These are phyloP conservation scores for Podospora pseudopauciseta DNA, from an alignment of 495 filamentous ascomycete genomes.

Conservation along the genomic window DNA sequence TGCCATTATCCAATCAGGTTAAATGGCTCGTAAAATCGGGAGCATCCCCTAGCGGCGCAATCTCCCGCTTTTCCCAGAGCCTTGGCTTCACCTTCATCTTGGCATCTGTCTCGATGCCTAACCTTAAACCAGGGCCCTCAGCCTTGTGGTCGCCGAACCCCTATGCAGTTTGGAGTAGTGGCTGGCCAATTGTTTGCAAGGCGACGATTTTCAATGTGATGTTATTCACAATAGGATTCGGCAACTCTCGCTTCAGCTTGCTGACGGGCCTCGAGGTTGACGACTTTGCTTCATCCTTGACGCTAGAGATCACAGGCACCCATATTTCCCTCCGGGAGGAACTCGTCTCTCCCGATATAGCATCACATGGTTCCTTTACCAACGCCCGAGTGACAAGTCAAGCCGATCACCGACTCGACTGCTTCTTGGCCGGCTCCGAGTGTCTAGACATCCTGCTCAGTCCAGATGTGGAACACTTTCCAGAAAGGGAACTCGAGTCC, in stretches of 20 bases:
- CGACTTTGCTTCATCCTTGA: not conserved
- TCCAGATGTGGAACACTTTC: not conserved
- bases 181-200: not conserved
- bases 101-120: not conserved
- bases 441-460: not conserved
- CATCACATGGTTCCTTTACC: not conserved
- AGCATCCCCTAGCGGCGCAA: conserved; percentile 9
- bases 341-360: not conserved
- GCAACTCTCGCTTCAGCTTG: not conserved
- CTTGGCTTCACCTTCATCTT: not conserved
- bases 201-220: not conserved
- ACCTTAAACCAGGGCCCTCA: conserved; percentile 8
- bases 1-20: not conserved
- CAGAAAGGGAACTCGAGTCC: not conserved
- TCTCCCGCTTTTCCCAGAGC: not conserved
- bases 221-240: not conserved
- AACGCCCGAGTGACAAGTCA: not conserved
- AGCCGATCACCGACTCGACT: not conserved
- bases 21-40: conserved; percentile 5
- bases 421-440: not conserved
- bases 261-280: not conserved
- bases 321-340: not conserved
- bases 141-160: conserved; percentile 6
- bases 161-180: not conserved
- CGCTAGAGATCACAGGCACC: not conserved